Evolutionary conservation across 306 rosid genomes (phyloP).

Genomic region (Amphicarpaea edgeworthii): DNA sequence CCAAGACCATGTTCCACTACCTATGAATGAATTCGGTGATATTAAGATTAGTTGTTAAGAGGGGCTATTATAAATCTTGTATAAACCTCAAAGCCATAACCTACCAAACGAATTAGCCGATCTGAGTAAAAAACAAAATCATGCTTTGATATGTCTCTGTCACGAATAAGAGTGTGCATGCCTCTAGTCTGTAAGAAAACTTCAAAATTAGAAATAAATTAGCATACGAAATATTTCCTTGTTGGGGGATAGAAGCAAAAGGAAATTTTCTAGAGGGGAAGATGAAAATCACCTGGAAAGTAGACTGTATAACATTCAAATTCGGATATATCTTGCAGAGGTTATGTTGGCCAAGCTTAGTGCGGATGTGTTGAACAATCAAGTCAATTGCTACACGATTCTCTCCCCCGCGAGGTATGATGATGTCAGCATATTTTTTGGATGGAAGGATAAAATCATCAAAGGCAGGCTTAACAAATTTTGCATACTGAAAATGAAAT

Average conservation of each 20-base stretch:
- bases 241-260: conserved; percentile 15
- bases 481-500: conserved; percentile 73
- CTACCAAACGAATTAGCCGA: conserved; percentile 93
- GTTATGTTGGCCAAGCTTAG: conserved; percentile 92
- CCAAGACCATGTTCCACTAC: conserved; percentile 98
- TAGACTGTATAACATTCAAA: conserved; percentile 79
- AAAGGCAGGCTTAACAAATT: conserved; percentile 94
- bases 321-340: conserved; percentile 92
- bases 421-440: conserved; percentile 93
- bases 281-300: conserved; percentile 82
- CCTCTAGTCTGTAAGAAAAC: conserved; percentile 79
- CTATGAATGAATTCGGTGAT: conserved; percentile 57
- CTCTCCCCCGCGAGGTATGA: conserved; percentile 92
- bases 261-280: background rate
- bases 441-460: conserved; percentile 96
- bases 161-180: conserved; percentile 95
- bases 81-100: conserved; percentile 35
- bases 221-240: conserved; percentile 17
- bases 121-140: conserved; percentile 92
- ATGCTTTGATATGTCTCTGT: conserved; percentile 83
- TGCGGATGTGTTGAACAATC: conserved; percentile 93
- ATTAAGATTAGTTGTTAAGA: conserved; percentile 29
- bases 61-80: conserved; percentile 6
- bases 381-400: conserved; percentile 92
- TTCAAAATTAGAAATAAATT: conserved; percentile 38